phyloP scores from a whole-genome alignment of 768 basidiomycete species.

The Mycena amicta region DNA sequence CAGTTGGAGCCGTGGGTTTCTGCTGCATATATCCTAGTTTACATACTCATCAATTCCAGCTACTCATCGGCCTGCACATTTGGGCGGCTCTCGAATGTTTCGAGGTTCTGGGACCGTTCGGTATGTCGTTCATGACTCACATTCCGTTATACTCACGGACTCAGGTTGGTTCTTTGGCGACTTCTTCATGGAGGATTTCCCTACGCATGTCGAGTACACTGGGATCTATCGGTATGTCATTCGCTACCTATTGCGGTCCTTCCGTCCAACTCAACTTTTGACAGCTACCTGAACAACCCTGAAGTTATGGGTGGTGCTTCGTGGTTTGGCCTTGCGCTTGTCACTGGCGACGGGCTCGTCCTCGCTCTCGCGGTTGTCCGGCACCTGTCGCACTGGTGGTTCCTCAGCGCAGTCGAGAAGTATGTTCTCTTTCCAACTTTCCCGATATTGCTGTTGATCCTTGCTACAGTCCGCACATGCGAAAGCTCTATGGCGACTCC shows the following conservation, averaged over 20 bases:
- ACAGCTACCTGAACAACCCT: constrained; percentile 89
- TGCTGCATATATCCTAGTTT: constrained; percentile 9
- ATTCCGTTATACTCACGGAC: neutral
- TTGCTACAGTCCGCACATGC: constrained; percentile 89
- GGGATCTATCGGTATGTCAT: constrained; percentile 96
- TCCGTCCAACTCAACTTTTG: neutral
- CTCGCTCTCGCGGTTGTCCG: constrained; percentile 81
- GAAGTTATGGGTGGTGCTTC: constrained; percentile 95
- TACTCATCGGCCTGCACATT: constrained; percentile 82
- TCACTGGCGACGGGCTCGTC: constrained; percentile 93
- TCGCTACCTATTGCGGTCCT: constrained; percentile 17
- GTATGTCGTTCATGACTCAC: constrained; percentile 41
- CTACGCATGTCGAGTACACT: constrained; percentile 88
- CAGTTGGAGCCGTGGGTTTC: constrained; percentile 75
- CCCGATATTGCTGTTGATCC: neutral
- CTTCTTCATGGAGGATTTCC: constrained; percentile 95
- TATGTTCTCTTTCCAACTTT: constrained; percentile 41
- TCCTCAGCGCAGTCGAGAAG: constrained; percentile 91
- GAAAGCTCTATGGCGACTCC: constrained; percentile 89
- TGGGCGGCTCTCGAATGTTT: constrained; percentile 92
- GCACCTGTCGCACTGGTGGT: constrained; percentile 94
- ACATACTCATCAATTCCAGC: constrained; percentile 39
- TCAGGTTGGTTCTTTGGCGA: constrained; percentile 98
- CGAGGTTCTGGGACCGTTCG: constrained; percentile 92
- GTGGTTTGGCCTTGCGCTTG: constrained; percentile 90